phyloP scores from a whole-genome alignment of 768 basidiomycete genomes.

The Amanita exitialis region DNA sequence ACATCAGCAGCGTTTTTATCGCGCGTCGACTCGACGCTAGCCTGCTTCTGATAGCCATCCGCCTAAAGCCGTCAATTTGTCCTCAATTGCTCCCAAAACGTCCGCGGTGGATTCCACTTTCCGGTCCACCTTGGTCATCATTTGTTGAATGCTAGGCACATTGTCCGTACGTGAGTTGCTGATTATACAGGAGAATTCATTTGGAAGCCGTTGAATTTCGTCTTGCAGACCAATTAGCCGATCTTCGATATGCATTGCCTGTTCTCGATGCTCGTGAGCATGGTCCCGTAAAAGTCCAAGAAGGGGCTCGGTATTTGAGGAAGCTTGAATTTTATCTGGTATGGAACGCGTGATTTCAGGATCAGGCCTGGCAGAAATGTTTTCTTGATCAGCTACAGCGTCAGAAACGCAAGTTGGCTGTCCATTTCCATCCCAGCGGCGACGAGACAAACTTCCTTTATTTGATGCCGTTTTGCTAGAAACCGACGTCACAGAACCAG shows the following conservation, averaged over 20 bases:
- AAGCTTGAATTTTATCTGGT: conserved; percentile 2
- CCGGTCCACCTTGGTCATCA: conserved; percentile 20
- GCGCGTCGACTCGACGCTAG: background rate
- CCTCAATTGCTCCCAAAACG: conserved; percentile 18
- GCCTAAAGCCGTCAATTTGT: conserved; percentile 15
- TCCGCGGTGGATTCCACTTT: conserved; percentile 17
- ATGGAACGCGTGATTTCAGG: background rate
- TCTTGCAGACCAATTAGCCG: conserved; percentile 11
- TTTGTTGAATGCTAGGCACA: conserved; percentile 21
- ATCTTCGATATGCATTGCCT: conserved; percentile 1
- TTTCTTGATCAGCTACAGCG: background rate
- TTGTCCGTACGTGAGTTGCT: conserved; percentile 6
- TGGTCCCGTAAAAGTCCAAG: background rate
- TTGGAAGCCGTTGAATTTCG: conserved; percentile 13
- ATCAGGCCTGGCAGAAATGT: background rate
- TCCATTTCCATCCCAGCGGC: background rate
- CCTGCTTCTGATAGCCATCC: conserved; percentile 7
- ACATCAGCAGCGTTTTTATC: conserved; percentile 11
- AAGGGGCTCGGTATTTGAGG: background rate
- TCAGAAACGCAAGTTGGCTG: background rate
- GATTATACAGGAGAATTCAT: conserved; percentile 2
- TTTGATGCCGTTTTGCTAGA: conserved; percentile 2
- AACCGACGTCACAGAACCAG: conserved; percentile 9
- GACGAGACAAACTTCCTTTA: background rate
- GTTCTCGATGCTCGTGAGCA: conserved; percentile 2